These are phyloP conservation scores for Smallanthus sonchifolius DNA, from an alignment of 129 eudicot species.

Conservation along the genomic window DNA sequence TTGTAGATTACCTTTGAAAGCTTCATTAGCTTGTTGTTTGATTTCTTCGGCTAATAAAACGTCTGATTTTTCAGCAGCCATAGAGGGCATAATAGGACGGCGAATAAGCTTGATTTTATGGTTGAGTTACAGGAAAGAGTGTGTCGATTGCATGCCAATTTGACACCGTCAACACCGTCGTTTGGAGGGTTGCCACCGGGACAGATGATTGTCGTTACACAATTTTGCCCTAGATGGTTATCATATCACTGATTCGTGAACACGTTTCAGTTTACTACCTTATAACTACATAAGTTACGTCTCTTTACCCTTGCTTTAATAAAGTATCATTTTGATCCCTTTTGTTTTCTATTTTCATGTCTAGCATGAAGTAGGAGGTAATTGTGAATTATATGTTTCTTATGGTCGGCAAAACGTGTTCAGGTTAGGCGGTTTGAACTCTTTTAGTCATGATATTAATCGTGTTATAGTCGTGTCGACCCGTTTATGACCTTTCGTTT, in stretches of 20 bases:
- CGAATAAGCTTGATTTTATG: background rate
- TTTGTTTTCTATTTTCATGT: no score
- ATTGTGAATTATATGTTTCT: no score
- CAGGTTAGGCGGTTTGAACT: no score
- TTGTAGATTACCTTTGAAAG: conserved; percentile 69
- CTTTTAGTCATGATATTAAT: no score
- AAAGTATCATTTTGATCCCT: background rate
- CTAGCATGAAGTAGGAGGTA: no score
- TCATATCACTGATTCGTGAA: conserved; percentile 10
- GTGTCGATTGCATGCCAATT: conserved; percentile 16
- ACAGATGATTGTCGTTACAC: background rate
- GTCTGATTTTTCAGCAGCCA: conserved; percentile 59
- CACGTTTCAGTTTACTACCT: conserved; percentile 1
- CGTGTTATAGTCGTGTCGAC: no score
- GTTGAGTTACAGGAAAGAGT: background rate
- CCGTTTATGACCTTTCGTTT: no score
- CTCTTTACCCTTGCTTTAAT: background rate
- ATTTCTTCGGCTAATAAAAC: conserved; percentile 73
- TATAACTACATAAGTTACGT: background rate
- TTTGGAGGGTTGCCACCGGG: background rate
- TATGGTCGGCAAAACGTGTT: no score
- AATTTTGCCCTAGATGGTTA: conserved; percentile 33
- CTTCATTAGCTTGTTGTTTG: conserved; percentile 85
- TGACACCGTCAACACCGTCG: conserved; percentile 6
- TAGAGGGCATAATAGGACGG: conserved; percentile 54